Conservation (phyloP, 2,329 filamentous ascomycete species). For the Cercospora sp. region DNA sequence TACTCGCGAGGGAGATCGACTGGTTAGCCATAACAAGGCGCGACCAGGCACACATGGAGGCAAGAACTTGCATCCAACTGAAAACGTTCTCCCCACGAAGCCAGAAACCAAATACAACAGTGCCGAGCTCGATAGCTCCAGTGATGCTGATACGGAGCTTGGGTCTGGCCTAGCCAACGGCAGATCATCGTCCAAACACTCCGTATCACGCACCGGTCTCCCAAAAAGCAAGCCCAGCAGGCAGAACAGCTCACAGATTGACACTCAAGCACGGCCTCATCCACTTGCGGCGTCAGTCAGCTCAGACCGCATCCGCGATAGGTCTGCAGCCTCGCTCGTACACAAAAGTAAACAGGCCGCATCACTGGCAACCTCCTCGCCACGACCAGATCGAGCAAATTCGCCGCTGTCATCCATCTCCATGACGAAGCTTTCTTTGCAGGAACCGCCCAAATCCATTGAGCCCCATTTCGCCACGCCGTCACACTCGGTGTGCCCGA, state of each 20-base stretch:
- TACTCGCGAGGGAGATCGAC: slow-evolving; percentile 83
- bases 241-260: slow-evolving; percentile 45
- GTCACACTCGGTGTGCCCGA: slow-evolving; percentile 57
- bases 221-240: slow-evolving; percentile 39
- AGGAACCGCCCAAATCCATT: slow-evolving; percentile 1
- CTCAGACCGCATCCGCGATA: slow-evolving; percentile 31
- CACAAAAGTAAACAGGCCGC: slow-evolving; percentile 24
- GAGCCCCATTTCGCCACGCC: slow-evolving; percentile 53
- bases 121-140: slow-evolving; percentile 35
- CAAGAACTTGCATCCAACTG: slow-evolving; percentile 87
- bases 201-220: slow-evolving; percentile 26
- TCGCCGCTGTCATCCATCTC: slow-evolving; percentile 37
- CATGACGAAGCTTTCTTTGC: slow-evolving; percentile 27
- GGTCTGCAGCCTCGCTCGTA: slow-evolving; percentile 31
- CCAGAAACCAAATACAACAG: slow-evolving; percentile 33
- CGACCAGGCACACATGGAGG: slow-evolving; percentile 59
- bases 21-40: slow-evolving; percentile 82
- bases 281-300: slow-evolving; percentile 35
- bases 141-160: slow-evolving; percentile 40
- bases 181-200: slow-evolving; percentile 37
- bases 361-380: slow-evolving; percentile 32
- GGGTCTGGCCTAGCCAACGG: slow-evolving; percentile 39
- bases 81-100: slow-evolving; percentile 77
- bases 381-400: slow-evolving; percentile 33
- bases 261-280: slow-evolving; percentile 27